Percentiles rank a stretch among this genome's conserved stretches.
These are phyloP conservation scores for Aspergillus nidulans DNA, from an alignment of 495 filamentous ascomycete genomes.

Conservation along the genomic window DNA sequence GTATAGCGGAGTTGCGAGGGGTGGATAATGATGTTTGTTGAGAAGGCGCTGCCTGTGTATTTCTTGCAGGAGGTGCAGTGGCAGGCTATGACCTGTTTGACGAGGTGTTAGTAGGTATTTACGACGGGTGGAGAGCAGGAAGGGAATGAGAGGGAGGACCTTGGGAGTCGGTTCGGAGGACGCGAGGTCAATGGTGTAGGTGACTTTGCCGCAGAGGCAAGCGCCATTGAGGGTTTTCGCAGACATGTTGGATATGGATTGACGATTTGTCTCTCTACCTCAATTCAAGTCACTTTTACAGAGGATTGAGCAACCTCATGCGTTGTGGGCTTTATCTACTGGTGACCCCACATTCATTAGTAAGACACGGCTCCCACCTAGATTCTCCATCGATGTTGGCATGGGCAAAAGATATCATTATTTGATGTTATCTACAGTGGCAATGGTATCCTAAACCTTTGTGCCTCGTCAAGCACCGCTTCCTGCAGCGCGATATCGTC, in stretches of 20 bases:
- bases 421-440: slow-evolving; percentile 7
- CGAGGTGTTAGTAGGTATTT: not conserved
- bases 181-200: slow-evolving; percentile 23
- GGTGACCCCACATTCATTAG: not conserved
- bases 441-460: not conserved
- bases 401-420: too few relatives aligned
- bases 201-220: slow-evolving; percentile 26
- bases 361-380: not conserved
- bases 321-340: not conserved
- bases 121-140: not conserved
- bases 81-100: slow-evolving; percentile 23
- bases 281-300: not conserved
- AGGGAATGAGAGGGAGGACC: slow-evolving; percentile 5
- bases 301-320: not conserved
- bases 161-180: slow-evolving; percentile 16
- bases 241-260: slow-evolving; percentile 2
- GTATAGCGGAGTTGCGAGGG: slow-evolving; percentile 14
- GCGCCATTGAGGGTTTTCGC: slow-evolving; percentile 16
- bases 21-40: slow-evolving; percentile 25
- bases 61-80: slow-evolving; percentile 33
- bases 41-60: slow-evolving; percentile 27
- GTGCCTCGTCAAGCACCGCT: slow-evolving; percentile 1
- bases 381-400: too few relatives aligned
- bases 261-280: not conserved
- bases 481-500: not conserved